Percentiles rank a stretch among this genome's conserved stretches.
phyloP scores from a whole-genome alignment of 2,329 filamentous ascomycete species.

The Colletotrichum caudatum region DNA sequence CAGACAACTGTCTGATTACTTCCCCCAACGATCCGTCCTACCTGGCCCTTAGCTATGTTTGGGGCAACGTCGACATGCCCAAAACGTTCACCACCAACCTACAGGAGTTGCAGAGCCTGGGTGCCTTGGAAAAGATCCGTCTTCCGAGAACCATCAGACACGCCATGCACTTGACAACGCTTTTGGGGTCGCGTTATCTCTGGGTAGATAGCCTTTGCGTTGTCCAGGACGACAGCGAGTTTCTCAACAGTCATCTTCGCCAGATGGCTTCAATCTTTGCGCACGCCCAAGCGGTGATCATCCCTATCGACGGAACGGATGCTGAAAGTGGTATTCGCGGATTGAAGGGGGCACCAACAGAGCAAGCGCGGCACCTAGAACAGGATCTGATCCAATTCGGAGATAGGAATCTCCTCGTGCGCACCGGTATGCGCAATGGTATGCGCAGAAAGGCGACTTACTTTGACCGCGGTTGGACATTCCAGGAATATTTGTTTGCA shows the following conservation, averaged over 20 bases:
- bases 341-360: background rate
- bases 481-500: background rate
- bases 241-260: background rate
- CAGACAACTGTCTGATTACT: background rate
- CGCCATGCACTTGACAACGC: background rate
- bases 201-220: constrained; percentile 18
- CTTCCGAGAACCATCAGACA: background rate
- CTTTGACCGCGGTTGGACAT: background rate
- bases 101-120: background rate
- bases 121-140: background rate
- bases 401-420: background rate
- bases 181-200: background rate
- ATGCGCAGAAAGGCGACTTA: background rate
- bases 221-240: background rate
- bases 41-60: constrained; percentile 12
- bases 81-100: background rate
- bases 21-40: background rate
- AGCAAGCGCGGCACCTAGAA: background rate
- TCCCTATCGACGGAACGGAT: background rate
- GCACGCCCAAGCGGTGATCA: background rate
- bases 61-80: constrained; percentile 1
- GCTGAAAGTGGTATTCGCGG: background rate
- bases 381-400: background rate
- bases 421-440: background rate
- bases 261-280: constrained; percentile 9